Conservation (phyloP, 352 stramenopile species). For the Pythium plurisporium region DNA sequence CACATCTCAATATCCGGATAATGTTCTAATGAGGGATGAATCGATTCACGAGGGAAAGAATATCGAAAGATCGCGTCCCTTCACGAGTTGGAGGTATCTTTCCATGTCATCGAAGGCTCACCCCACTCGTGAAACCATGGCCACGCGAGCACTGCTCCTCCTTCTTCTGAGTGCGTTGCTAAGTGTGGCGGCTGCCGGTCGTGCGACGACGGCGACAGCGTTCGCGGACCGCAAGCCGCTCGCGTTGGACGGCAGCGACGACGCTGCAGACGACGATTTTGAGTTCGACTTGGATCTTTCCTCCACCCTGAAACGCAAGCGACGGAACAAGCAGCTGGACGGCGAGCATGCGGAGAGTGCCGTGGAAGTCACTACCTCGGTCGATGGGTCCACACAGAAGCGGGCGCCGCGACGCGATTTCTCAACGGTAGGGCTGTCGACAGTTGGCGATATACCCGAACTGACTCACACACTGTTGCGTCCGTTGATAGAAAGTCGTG, state of each 20-base stretch:
- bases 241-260: constrained; percentile 3
- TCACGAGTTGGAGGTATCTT: constrained; percentile 1
- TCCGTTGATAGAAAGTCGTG: constrained; percentile 8
- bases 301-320: constrained; percentile 19
- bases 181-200: neutral
- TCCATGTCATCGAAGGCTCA: neutral
- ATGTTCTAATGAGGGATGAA: neutral
- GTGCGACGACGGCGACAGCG: neutral
- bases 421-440: constrained; percentile 1
- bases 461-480: neutral
- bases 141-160: too few species aligned
- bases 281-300: constrained; percentile 24
- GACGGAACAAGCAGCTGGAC: neutral
- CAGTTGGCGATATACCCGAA: neutral
- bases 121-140: neutral
- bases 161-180: neutral
- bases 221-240: neutral
- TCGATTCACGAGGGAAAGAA: constrained; percentile 1
- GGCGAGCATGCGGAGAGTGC: neutral
- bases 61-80: constrained; percentile 16
- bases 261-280: constrained; percentile 14
- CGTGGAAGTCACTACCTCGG: neutral
- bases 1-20: neutral
- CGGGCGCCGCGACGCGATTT: constrained; percentile 1
- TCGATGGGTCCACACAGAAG: neutral